These are phyloP conservation scores for Lagerstroemia speciosa DNA, from an alignment of 345 rosid genomes.

Conservation along the genomic window DNA sequence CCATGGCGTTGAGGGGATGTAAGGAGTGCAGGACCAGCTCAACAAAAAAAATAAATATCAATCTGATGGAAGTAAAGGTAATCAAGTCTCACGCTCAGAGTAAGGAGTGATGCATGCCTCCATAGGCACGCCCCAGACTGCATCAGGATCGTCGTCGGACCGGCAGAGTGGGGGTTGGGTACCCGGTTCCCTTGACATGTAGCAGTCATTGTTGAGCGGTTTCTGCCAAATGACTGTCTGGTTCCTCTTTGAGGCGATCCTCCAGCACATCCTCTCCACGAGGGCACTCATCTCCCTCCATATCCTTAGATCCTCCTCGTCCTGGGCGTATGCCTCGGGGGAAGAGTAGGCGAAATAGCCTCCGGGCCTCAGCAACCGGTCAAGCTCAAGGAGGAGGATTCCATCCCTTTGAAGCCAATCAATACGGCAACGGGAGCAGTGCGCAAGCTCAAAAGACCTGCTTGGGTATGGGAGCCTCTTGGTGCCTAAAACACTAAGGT, in stretches of 20 bases:
- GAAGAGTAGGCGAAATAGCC: slow-evolving; percentile 98
- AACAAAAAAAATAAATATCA: not conserved
- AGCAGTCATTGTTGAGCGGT: slow-evolving; percentile 88
- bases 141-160: slow-evolving; percentile 89
- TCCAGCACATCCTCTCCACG: slow-evolving; percentile 95
- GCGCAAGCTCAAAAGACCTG: slow-evolving; percentile 96
- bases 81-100: slow-evolving; percentile 63
- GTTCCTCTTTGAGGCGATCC: slow-evolving; percentile 75
- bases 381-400: slow-evolving; percentile 94
- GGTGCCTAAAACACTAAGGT: slow-evolving; percentile 93
- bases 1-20: not conserved
- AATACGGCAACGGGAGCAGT: slow-evolving; percentile 94
- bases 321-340: slow-evolving; percentile 98
- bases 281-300: slow-evolving; percentile 96
- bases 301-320: slow-evolving; percentile 83
- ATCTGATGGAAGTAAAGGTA: not conserved
- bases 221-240: slow-evolving; percentile 98
- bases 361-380: slow-evolving; percentile 90
- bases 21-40: not conserved
- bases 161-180: slow-evolving; percentile 87
- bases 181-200: slow-evolving; percentile 66
- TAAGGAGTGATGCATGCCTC: slow-evolving; percentile 90
- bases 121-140: slow-evolving; percentile 71
- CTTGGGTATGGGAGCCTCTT: slow-evolving; percentile 97
- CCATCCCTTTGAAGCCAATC: slow-evolving; percentile 99